Base-by-base conservation (phyloP, 805 yeast genomes). In the Candida sakaeoensis region DNA sequence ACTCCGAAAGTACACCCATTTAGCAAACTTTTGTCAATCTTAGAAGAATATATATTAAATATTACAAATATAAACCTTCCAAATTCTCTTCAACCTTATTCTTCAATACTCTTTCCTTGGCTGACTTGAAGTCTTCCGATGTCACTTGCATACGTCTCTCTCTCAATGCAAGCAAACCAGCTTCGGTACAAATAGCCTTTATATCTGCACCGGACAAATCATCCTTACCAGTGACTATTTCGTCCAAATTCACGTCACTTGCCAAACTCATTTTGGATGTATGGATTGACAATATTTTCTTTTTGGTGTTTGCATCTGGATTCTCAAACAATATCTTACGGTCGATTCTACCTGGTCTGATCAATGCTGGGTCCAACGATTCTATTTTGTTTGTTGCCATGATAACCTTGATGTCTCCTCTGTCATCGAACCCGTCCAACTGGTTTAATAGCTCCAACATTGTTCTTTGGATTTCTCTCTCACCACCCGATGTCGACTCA, bases 321-420 rank as follows among this genome's bases (percentile, higher is more conserved):
- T 90, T 91, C 66, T 93, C 97, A 66, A 91, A 91, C 61, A 90
- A 76, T 53, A 90, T 90, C 72, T 90, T 90, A 58, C 98, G 80
- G 65, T 90, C 98, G 54, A 90, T 91, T 73, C 98, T 84, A 33
- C 98, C 98, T 0, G 98, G 98, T 65, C 98, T 81, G 52, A 91
- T 84, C 54, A 91, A 74, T 2, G 98, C 98, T 7, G 98, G 98
- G 66, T 91, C 98, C 51, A 91, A 72, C 16, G 89, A 76, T 66
- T 91, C 97, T 54, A 91, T 85, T 62, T 86, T 90, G 68, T 91
- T 91, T 12, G 98, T 91, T 27, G 98, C 98, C 98, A 91, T 91
- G 50, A 91, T 89, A 37, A 91, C 96, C 72, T 91, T 91, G 49
- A 91, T 95, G 59, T 91, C 96, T 42, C 96, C 96, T 51, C 97